These are phyloP conservation scores for Saccharomyces hybrid DNA, from an alignment of 1,139 yeast genomes.

Conservation along the genomic window DNA sequence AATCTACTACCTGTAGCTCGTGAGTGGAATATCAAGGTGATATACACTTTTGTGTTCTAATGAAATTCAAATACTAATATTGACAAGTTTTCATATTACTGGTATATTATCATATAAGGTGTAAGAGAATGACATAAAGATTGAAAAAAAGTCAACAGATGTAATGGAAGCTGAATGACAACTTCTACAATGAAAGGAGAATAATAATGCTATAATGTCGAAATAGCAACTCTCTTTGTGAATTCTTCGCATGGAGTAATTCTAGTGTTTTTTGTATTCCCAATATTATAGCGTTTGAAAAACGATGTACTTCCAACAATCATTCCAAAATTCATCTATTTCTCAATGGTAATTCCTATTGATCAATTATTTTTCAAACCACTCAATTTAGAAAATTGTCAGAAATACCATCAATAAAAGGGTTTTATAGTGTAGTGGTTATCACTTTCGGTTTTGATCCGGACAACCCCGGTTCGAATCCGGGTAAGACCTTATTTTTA, in stretches of 20 bases:
- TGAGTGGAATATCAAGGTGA: too few species aligned
- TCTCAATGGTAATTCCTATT: not conserved
- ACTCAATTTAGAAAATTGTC: too few species aligned
- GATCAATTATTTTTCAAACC: too few species aligned
- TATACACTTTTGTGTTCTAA: too few species aligned
- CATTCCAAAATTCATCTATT: not conserved
- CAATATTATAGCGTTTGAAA: not conserved
- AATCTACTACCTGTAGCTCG: too few species aligned
- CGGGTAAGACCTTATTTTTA: conserved; percentile 73
- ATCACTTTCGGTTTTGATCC: conserved; percentile 68
- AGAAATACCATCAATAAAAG: not conserved
- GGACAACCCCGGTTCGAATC: conserved; percentile 92
- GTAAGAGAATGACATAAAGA: too few species aligned
- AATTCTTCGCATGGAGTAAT: not conserved
- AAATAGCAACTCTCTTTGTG: not conserved
- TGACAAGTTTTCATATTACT: not conserved
- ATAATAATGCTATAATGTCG: not conserved
- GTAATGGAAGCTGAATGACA: not conserved
- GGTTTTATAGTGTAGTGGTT: conserved; percentile 52
- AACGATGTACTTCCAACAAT: not conserved
- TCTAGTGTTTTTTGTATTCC: not conserved
- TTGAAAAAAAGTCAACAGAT: too few species aligned
- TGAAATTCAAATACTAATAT: too few species aligned
- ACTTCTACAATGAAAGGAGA: not conserved
- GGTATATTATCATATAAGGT: too few species aligned